Evolutionary conservation across 148 eudicot genomes (phyloP), one percentile per base, ranked within the genome.

Genomic region (Cornus suecica): DNA sequence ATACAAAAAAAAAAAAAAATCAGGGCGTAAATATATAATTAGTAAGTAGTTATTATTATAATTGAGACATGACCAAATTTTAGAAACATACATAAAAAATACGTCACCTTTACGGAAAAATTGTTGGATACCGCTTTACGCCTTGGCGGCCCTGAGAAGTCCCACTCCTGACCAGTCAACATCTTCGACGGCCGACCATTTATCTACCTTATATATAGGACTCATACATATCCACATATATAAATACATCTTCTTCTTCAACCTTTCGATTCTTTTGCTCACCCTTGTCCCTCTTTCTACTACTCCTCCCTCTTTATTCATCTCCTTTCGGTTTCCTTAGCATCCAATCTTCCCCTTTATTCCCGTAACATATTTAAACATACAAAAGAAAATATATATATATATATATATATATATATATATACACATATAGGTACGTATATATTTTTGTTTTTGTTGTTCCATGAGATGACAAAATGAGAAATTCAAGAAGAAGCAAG

Each of bases 291-390:
- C 23, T 28, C 62, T n/a, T 20, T 28, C 20, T 22, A 4, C 20
- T 22, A 4, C 25, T 14, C 14, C 69, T 25, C 18, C 16, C 13
- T 3, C 14, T 60, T 34, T 58, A 58, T 31, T 69, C 30, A 62
- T 31, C 10, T 23, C 26, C 80, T 78, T 78, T 78, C 76, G 76
- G 76, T 22, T 78, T 64, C 26, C 76, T 52, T 66, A 22, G 14
- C 10, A 66, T 28, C 64, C 34, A 70, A 52, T 31, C 66, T 78
- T 72, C 70, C 66, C 52, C 70, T 72, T 71, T 65, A 71, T 78
- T 72, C 80, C 51, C n/a, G n/a, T n/a, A n/a, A n/a, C n/a, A n/a
- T n/a, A n/a, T n/a, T n/a, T n/a, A n/a, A n/a, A n/a, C n/a, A n/a
- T n/a, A n/a, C n/a, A n/a, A n/a, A n/a, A n/a, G n/a, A n/a, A 3